Evolutionary conservation across 352 stramenopile genomes (phyloP), one percentile per base, ranked within the genome.

Genomic region (Phytophthora nicotianae): DNA sequence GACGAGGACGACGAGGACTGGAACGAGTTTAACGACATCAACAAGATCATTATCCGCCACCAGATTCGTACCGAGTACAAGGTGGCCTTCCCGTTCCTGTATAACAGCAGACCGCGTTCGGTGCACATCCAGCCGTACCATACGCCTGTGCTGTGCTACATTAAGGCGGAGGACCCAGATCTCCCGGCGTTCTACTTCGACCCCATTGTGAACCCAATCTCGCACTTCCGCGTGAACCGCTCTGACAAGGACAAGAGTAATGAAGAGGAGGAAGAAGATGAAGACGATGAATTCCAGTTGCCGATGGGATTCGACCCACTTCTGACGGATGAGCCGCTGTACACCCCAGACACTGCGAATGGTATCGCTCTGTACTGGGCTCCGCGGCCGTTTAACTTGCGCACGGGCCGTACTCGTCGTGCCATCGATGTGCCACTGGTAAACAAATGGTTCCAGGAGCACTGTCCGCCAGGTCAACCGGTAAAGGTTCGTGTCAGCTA

Each of bases 1-100:
- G 96, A 98, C 55, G 93, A 98, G 46, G 96, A 99, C 51, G 97
- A 99, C 58, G 97, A 99, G 64, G 98, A 99, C 81, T 99, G 98
- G 98, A 99, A 99, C 83, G 98, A 99, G 74, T 99, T 99, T 79
- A 99, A 99, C 65, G 98, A 99, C 76, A 98, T 99, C 72, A 98
- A 99, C 78, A 99, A 99, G 80, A 99, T 99, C 71, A 99, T 99
- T 72, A 98, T 99, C 66, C 95, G 98, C 5, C 90, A 98, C 72
- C 96, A 98, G 64, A 99, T 99, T 69, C 90, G 97, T 20, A 99
- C 96, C 4, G 98, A 99, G 75, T 99, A 99, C 81, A 96, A 97
- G 56, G 98, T 99, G 68, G 97, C 97, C 9, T 99, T 99, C 75
- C 97, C 97, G 14, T 98, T 99, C 71, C 75, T 99, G 40, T 99